Base-by-base conservation (phyloP, 2,329 filamentous ascomycete genomes). In the Diaporthe nobilis region DNA sequence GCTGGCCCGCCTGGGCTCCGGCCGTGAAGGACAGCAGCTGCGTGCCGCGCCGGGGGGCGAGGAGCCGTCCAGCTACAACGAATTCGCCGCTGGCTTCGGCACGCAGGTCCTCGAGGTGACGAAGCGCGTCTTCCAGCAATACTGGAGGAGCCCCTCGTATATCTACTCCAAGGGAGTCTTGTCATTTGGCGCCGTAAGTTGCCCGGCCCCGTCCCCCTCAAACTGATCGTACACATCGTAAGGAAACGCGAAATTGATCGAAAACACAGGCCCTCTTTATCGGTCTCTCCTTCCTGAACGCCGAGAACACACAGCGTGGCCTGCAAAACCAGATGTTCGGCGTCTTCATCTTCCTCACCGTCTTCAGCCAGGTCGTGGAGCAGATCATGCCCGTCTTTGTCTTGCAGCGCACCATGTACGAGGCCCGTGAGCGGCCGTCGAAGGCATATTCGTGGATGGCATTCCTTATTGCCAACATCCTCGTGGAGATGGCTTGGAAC, bases 371-470 rank as follows among this genome's bases (percentile, higher is more conserved):
- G 77, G 85, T 92, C 63, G 86, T 90, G 22, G 90, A 92, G 79
- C 91, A 92, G 78, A 90, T 91, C 77, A 94, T 94, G 92, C 93
- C 93, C 4, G 90, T 92, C 78, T 94, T 94, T 79, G 90, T 94
- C 74, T 88, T 90, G 15, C 92, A 93, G 80, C 89, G 93, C 71
- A 87, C 90, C 28, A 85, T 94, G 0, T 94, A 94, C 82, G 92
- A 94, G 83, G 91, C 92, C 15, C 91, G 92, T 73, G 93, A 94
- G 82, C 89, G 92, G 20, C 92, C 92, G 3, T 91, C 90, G 39
- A 93, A 93, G 82, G 88, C 90, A 0, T 94, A 94, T 83, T 89
- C 88, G 65, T 94, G 92, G 92, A 88, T 91, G 77, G 90, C 91
- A 3, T 94, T 92, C 6, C 90, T 94, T 81, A 84, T 93, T 12